Conservation (phyloP, 108 stramenopile genomes). For the Epithemia pelagica region DNA sequence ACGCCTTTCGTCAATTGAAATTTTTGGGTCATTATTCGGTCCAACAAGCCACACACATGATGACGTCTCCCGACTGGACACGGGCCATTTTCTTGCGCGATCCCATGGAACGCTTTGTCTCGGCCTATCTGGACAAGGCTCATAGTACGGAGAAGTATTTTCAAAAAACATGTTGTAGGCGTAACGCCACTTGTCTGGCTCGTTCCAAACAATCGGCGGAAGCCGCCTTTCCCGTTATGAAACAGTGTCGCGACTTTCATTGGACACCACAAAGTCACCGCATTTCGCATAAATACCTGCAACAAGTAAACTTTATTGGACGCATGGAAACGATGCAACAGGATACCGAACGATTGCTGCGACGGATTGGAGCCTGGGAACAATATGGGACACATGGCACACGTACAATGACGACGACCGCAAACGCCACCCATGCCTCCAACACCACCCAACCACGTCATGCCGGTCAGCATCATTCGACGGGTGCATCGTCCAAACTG, state of each 20-base stretch:
- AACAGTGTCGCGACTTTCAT: conserved; percentile 19
- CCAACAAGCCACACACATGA: conserved; percentile 38
- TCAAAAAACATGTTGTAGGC: conserved; percentile 19
- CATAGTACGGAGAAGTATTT: conserved; percentile 24
- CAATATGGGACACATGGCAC: too few relatives aligned
- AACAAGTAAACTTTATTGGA: conserved; percentile 35
- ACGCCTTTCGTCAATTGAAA: too few relatives aligned
- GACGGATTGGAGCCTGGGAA: conserved; percentile 38
- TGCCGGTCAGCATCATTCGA: too few relatives aligned
- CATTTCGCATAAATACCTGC: conserved; percentile 34
- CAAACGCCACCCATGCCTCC: too few relatives aligned
- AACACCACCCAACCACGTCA: too few relatives aligned
- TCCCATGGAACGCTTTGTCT: conserved; percentile 51
- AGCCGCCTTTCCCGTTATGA: conserved; percentile 13
- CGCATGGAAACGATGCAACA: conserved; percentile 18
- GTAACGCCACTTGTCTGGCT: conserved; percentile 3
- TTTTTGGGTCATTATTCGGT: conserved; percentile 40
- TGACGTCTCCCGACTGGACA: conserved; percentile 50
- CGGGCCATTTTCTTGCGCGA: conserved; percentile 69
- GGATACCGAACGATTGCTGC: conserved; percentile 31
- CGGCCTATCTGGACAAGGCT: conserved; percentile 54
- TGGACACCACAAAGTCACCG: conserved; percentile 34
- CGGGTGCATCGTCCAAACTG: too few relatives aligned
- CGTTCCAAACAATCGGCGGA: background rate
- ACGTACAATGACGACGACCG: too few relatives aligned